A percentile compares a stretch with the other conserved stretches of the same genome.
Conservation (phyloP, 2,329 filamentous ascomycete species). For the Pseudonectria foliicola region DNA sequence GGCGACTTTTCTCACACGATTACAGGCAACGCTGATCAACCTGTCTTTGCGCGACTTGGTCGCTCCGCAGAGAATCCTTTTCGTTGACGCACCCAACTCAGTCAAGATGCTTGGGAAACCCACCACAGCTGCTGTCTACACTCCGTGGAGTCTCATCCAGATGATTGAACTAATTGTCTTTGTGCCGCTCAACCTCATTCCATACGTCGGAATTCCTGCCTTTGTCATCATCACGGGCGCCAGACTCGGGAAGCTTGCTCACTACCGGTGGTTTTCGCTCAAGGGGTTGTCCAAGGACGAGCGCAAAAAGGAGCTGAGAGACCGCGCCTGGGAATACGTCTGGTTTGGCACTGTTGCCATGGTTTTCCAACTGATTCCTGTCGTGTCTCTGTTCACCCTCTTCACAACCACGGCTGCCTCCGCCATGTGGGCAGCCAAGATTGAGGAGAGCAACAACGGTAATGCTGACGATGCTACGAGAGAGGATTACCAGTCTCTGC, state of each 20-base stretch:
- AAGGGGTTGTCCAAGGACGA: constrained; percentile 67
- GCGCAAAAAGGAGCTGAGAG: constrained; percentile 60
- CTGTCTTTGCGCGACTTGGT: constrained; percentile 64
- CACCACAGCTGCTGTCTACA: constrained; percentile 67
- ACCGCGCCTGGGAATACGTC: constrained; percentile 72
- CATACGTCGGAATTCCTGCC: constrained; percentile 71
- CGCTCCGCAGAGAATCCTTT: constrained; percentile 56
- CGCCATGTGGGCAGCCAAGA: constrained; percentile 74
- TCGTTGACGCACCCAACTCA: constrained; percentile 60
- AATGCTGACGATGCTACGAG: constrained; percentile 6
- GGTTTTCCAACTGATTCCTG: constrained; percentile 77
- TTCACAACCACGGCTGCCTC: constrained; percentile 79
- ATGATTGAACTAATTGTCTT: constrained; percentile 76
- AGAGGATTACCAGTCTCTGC: constrained; percentile 14
- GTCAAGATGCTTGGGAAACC: constrained; percentile 79
- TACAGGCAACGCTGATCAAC: constrained; percentile 64
- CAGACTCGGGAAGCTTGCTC: constrained; percentile 77
- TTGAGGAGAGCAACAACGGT: constrained; percentile 54
- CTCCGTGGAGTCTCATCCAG: constrained; percentile 85
- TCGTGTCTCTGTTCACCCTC: constrained; percentile 90
- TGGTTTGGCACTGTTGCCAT: constrained; percentile 90
- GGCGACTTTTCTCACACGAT: constrained; percentile 4
- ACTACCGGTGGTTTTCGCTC: constrained; percentile 85
- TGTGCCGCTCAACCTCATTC: constrained; percentile 80
- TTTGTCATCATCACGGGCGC: constrained; percentile 87